Evolutionary conservation across 805 yeast species (phyloP), one percentile per base, ranked within the genome.

Genomic region (Cyberlindnera misumaiensis): DNA sequence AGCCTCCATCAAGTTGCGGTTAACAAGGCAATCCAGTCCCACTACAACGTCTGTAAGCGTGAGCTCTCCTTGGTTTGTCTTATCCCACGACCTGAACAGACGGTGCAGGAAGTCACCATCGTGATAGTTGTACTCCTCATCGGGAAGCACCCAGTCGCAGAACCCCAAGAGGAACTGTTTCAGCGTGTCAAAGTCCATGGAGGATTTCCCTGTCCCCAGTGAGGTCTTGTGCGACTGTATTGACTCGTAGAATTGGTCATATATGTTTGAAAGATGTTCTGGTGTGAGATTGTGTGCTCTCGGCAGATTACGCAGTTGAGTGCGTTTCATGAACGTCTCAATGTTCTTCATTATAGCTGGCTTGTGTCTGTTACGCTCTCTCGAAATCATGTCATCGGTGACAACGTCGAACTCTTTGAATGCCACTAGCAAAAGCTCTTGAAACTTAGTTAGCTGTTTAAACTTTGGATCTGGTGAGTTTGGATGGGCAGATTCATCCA

Each of bases 281-380:
- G 61, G 66, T 4, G 68, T 57, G 26, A 90, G 62, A 53, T 83
- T 75, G 18, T 68, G 71, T 1, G 85, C 75, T 55, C 81, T 80
- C 27, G 94, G 90, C 39, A 90, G 64, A 59, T 87, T 89, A 48
- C 98, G 71, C 30, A 93, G 58, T 59, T 93, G 96, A 0, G 97
- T 86, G 41, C 96, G 72, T 60, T 90, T 93, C 27, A 93, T 94
- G 64, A 90, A 90, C 1, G 79, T 70, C 48, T 93, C 95, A 44
- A 90, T 87, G 39, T 93, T 90, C 50, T 75, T 84, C 53, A 84
- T 77, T 32, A 93, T 90, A 32, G 80, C 75, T 48, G 80, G 77
- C 59, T 88, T 79, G 57, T 76, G 80, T 54, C 73, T 82, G 17
- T 72, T 66, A 38, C 97, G 73, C 51, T 79, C 81, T 41, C 73